phyloP scores from a whole-genome alignment of 1,284 basidiomycete genomes.

The Apiotrichum domesticum region DNA sequence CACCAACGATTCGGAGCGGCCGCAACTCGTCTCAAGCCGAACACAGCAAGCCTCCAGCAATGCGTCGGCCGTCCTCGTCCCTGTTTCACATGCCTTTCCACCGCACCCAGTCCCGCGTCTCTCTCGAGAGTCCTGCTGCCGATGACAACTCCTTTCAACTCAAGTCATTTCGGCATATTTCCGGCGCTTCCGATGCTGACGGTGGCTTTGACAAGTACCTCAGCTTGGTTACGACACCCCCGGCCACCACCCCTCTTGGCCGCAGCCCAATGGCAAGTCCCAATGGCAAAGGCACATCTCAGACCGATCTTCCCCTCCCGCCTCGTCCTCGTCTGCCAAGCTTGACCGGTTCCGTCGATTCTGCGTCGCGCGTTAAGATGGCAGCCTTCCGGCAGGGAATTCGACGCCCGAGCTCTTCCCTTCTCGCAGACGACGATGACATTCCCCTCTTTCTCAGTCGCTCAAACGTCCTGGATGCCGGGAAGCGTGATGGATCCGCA shows the following conservation, averaged over 20 bases:
- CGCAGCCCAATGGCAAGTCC: neutral
- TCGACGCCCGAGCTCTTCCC: slow-evolving; percentile 26
- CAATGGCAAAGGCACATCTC: neutral
- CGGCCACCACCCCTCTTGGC: neutral
- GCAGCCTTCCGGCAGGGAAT: slow-evolving; percentile 38
- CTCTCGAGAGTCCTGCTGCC: slow-evolving; percentile 18
- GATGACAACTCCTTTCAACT: slow-evolving; percentile 44
- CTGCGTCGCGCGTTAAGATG: slow-evolving; percentile 23
- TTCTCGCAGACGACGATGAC: slow-evolving; percentile 32
- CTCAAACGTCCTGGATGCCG: slow-evolving; percentile 2
- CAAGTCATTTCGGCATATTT: slow-evolving; percentile 42
- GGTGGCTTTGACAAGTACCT: slow-evolving; percentile 9
- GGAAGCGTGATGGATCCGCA: slow-evolving; percentile 8
- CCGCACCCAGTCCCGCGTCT: slow-evolving; percentile 29
- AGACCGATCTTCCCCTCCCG: neutral
- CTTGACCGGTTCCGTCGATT: slow-evolving; percentile 23
- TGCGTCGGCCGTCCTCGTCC: slow-evolving; percentile 34
- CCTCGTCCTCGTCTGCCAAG: slow-evolving; percentile 29
- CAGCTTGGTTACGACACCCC: neutral
- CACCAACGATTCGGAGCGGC: neutral
- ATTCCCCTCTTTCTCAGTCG: slow-evolving; percentile 29
- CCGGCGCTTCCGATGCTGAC: slow-evolving; percentile 24
- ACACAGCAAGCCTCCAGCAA: neutral
- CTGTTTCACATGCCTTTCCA: slow-evolving; percentile 35
- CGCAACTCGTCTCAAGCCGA: neutral